Evolutionary conservation across 2,329 filamentous ascomycete genomes (phyloP).

Genomic region (Coniochaeta pulveracea): DNA sequence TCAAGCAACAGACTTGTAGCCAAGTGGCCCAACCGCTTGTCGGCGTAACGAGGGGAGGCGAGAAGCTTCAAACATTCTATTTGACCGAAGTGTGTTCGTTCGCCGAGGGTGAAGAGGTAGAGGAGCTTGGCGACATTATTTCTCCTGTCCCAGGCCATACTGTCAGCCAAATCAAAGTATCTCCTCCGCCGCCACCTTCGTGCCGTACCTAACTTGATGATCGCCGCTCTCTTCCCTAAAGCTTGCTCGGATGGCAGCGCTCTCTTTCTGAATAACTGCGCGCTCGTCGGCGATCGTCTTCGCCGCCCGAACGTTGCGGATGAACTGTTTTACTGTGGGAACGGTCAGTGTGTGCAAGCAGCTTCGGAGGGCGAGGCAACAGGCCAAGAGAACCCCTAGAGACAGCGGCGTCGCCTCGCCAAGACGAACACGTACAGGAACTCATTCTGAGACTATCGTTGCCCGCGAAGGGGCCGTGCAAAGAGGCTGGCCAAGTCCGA

Average conservation of each 20-base stretch:
- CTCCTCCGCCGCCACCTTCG: not conserved
- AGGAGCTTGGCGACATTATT: conserved; percentile 99
- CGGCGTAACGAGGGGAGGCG: conserved; percentile 91
- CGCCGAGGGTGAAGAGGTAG: conserved; percentile 94
- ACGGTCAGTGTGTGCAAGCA: conserved; percentile 1
- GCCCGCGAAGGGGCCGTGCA: conserved; percentile 6
- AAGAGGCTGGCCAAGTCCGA: conserved; percentile 4
- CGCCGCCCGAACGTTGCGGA: conserved; percentile 94
- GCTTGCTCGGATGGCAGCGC: conserved; percentile 91
- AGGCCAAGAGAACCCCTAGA: not conserved
- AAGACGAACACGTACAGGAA: conserved; percentile 3
- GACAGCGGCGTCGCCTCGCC: not conserved
- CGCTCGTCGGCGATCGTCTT: conserved; percentile 99
- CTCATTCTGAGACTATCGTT: conserved; percentile 2
- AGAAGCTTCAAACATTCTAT: conserved; percentile 98
- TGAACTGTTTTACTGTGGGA: conserved; percentile 89
- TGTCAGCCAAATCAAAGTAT: conserved; percentile 9
- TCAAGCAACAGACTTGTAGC: conserved; percentile 93
- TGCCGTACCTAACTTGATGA: conserved; percentile 72
- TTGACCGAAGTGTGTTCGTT: conserved; percentile 96
- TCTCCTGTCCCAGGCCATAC: conserved; percentile 46
- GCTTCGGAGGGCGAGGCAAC: not conserved
- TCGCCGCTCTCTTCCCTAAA: conserved; percentile 96
- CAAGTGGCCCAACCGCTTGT: conserved; percentile 91
- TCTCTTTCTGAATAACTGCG: conserved; percentile 97